These are phyloP conservation scores for Gossypioides kirkii DNA, from an alignment of 345 rosid genomes.

Conservation along the genomic window DNA sequence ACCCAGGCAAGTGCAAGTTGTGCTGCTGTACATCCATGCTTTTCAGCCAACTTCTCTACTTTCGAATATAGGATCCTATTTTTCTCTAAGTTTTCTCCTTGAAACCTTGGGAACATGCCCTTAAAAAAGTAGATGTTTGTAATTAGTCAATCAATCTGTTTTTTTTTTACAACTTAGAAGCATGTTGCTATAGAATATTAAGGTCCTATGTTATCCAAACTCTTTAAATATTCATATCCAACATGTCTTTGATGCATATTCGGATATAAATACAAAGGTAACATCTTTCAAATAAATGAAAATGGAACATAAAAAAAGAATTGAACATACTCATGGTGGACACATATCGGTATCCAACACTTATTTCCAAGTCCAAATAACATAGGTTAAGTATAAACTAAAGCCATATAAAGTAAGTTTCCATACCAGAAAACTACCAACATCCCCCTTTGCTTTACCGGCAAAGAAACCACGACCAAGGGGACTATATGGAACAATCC, in stretches of 20 bases:
- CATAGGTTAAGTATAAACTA: background rate
- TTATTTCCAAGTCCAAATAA: too few relatives aligned
- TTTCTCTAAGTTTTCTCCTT: conserved; percentile 23
- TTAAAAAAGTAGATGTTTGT: background rate
- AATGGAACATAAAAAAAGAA: too few relatives aligned
- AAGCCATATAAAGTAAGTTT: background rate
- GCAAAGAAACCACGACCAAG: conserved; percentile 50
- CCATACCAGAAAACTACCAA: conserved; percentile 29
- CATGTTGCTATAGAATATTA: too few relatives aligned
- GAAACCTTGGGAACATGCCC: conserved; percentile 12
- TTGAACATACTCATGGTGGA: too few relatives aligned
- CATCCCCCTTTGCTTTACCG: conserved; percentile 32
- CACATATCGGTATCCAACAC: too few relatives aligned
- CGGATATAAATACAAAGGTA: too few relatives aligned
- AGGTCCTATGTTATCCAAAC: too few relatives aligned
- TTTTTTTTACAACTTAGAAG: background rate
- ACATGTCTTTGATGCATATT: too few relatives aligned
- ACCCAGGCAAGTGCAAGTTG: conserved; percentile 47
- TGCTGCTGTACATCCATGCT: conserved; percentile 28
- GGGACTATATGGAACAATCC: conserved; percentile 48
- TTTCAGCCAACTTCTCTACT: conserved; percentile 25
- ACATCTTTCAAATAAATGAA: too few relatives aligned
- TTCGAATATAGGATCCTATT: conserved; percentile 29
- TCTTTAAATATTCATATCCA: too few relatives aligned
- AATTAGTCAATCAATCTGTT: background rate